Evolutionary conservation across 441 rosid genomes (phyloP).

Genomic region (Aquilaria agallochum): DNA sequence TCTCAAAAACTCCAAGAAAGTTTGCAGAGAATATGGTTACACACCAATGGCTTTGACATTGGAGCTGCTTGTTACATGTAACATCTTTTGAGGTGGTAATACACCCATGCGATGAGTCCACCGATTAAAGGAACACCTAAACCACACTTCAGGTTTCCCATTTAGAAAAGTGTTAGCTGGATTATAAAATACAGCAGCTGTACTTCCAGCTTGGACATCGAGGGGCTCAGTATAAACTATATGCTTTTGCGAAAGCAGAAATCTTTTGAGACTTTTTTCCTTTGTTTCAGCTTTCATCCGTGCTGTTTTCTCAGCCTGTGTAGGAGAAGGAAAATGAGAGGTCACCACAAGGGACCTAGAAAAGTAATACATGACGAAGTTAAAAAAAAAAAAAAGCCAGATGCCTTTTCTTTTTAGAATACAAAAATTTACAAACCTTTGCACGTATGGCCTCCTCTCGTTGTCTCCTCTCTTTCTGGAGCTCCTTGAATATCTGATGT

Average conservation of each 20-base stretch:
- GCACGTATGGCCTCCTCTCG: slow-evolving; percentile 73
- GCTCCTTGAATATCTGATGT: slow-evolving; percentile 43
- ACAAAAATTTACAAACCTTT: slow-evolving; percentile 43
- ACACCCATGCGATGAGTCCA: slow-evolving; percentile 84
- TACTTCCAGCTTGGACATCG: slow-evolving; percentile 73
- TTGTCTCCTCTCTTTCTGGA: slow-evolving; percentile 64
- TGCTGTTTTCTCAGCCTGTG: slow-evolving; percentile 66
- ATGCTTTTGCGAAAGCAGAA: slow-evolving; percentile 81
- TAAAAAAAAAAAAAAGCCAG: background rate
- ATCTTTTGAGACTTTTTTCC: slow-evolving; percentile 66
- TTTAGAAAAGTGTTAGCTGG: slow-evolving; percentile 79
- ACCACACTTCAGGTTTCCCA: slow-evolving; percentile 90
- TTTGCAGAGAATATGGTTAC: slow-evolving; percentile 2
- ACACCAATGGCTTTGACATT: slow-evolving; percentile 67
- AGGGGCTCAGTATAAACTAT: slow-evolving; percentile 88
- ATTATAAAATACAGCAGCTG: slow-evolving; percentile 66
- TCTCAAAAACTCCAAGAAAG: slow-evolving; percentile 8
- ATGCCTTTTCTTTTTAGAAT: slow-evolving; percentile 3
- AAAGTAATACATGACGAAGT: background rate
- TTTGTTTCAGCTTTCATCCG: slow-evolving; percentile 74
- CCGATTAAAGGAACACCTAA: slow-evolving; percentile 88
- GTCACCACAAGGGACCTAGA: background rate
- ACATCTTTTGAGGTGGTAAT: slow-evolving; percentile 85
- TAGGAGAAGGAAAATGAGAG: slow-evolving; percentile 14
- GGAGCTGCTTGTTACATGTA: slow-evolving; percentile 47